phyloP scores from a whole-genome alignment of 2,329 filamentous ascomycete genomes.

The Alternaria solani region DNA sequence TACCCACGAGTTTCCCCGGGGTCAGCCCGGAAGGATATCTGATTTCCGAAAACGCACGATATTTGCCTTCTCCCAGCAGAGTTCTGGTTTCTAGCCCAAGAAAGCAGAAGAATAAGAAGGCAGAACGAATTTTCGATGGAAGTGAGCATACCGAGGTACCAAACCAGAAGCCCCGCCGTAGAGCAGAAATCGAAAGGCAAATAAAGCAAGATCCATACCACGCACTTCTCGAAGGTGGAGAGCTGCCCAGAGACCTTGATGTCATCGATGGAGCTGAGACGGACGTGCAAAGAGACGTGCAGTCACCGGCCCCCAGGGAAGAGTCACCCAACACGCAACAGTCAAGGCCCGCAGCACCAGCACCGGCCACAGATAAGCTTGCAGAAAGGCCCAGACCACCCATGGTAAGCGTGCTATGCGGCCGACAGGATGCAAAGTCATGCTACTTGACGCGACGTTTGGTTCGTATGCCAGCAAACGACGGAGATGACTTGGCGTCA shows the following conservation, averaged over 20 bases:
- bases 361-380: not conserved
- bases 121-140: not conserved
- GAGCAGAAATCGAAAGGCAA: not conserved
- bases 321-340: not conserved
- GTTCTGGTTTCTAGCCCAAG: not conserved
- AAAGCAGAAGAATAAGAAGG: not conserved
- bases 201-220: not conserved
- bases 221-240: not conserved
- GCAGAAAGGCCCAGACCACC: not conserved
- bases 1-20: not conserved
- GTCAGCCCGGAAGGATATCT: not conserved
- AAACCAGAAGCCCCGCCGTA: not conserved
- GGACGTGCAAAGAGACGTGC: not conserved
- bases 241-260: not conserved
- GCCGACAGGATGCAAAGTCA: not conserved
- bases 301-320: not conserved
- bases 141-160: not conserved
- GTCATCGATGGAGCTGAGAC: not conserved
- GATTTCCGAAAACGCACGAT: not conserved
- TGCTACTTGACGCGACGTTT: constrained; percentile 5
- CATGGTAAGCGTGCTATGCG: constrained; percentile 1
- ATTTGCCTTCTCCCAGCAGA: not conserved
- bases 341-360: not conserved
- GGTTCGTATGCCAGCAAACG: not conserved
- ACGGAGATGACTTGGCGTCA: not conserved